phyloP scores from a whole-genome alignment of 2,329 filamentous ascomycete genomes.

The Chrysosporium keratinophilum region DNA sequence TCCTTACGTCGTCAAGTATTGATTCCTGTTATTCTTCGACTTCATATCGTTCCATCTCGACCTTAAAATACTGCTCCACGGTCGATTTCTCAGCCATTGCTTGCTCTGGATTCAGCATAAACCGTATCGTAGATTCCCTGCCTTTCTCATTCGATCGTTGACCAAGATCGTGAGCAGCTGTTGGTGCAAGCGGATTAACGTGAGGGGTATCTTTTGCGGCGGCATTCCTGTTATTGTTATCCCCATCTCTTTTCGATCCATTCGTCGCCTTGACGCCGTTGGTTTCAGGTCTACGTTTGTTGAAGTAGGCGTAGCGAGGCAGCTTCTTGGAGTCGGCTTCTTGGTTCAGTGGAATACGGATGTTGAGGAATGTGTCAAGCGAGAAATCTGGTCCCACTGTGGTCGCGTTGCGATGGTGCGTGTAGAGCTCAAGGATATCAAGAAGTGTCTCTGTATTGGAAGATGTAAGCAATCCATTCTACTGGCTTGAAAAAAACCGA shows the following conservation, averaged over 20 bases:
- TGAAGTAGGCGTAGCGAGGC: conserved; percentile 53
- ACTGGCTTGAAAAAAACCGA: background rate
- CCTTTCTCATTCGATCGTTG: conserved; percentile 36
- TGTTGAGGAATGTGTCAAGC: conserved; percentile 68
- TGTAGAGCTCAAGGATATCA: conserved; percentile 86
- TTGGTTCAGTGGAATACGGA: conserved; percentile 78
- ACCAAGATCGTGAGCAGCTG: conserved; percentile 37
- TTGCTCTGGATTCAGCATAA: conserved; percentile 72
- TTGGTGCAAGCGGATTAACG: conserved; percentile 36
- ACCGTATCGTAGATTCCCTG: conserved; percentile 68
- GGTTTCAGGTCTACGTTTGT: conserved; percentile 19
- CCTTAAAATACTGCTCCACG: conserved; percentile 58
- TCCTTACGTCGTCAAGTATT: too few species aligned
- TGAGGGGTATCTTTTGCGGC: conserved; percentile 24
- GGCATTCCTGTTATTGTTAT: conserved; percentile 14
- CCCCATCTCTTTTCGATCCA: conserved; percentile 17
- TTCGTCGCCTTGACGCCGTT: conserved; percentile 17
- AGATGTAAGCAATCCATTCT: conserved; percentile 1
- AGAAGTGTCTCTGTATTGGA: conserved; percentile 66
- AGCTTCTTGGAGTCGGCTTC: conserved; percentile 56
- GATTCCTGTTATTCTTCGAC: conserved; percentile 26
- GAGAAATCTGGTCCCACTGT: conserved; percentile 62
- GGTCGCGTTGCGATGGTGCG: conserved; percentile 66
- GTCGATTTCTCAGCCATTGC: conserved; percentile 60
- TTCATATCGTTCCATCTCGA: conserved; percentile 61